A percentile compares a stretch with the other conserved stretches of the same genome.
phyloP scores from a whole-genome alignment of 306 rosid species.

The Vachellia collinsii region DNA sequence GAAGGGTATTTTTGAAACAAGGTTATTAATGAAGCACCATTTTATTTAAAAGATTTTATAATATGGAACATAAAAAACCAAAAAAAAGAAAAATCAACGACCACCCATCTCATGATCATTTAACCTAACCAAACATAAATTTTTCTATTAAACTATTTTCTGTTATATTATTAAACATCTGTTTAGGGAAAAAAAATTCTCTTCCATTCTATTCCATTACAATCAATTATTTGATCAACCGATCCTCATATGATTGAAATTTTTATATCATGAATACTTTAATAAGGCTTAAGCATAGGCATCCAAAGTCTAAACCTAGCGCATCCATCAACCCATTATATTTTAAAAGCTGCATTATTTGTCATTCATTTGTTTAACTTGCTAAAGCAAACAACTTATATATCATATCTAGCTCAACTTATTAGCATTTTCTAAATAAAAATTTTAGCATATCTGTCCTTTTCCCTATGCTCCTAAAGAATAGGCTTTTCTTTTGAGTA shows the following conservation, averaged over 20 bases:
- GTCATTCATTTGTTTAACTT: neutral
- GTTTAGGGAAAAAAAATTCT: too few species aligned
- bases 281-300: neutral
- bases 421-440: neutral
- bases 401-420: constrained; percentile 21
- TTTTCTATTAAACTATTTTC: too few species aligned
- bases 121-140: too few species aligned
- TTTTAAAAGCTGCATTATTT: constrained; percentile 34
- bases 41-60: too few species aligned
- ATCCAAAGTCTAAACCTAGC: constrained; percentile 11
- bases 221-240: too few species aligned
- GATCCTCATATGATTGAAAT: neutral
- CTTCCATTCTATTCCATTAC: too few species aligned
- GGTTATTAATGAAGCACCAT: too few species aligned
- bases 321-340: neutral
- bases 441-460: neutral
- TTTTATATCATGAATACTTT: neutral
- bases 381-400: neutral
- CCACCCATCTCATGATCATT: neutral
- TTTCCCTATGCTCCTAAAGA: neutral
- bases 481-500: neutral
- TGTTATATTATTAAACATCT: too few species aligned
- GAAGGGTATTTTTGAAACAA: too few species aligned
- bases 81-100: too few species aligned
- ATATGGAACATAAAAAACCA: neutral